Conservation (phyloP, 768 basidiomycete species). For the Scleroderma bovista region DNA sequence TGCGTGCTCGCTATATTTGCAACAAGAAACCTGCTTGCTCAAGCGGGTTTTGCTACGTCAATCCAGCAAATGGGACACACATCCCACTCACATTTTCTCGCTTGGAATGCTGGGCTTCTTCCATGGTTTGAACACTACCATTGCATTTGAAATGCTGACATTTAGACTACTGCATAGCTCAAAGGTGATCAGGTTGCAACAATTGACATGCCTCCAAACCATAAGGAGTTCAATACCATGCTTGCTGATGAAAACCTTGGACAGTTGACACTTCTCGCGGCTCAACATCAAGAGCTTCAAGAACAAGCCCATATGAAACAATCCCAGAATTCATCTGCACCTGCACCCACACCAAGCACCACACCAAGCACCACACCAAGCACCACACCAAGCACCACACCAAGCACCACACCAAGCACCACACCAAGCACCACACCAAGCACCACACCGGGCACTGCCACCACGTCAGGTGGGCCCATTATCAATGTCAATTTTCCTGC, state of each 20-base stretch:
- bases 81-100: background rate
- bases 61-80: background rate
- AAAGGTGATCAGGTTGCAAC: background rate
- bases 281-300: background rate
- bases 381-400: too few species aligned
- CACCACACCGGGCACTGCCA: background rate
- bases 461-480: background rate
- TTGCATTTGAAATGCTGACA: too few species aligned
- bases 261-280: background rate
- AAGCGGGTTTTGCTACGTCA: background rate
- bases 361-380: too few species aligned
- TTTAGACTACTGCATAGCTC: background rate
- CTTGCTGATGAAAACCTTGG: background rate
- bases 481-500: background rate
- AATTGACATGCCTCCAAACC: constrained; percentile 1
- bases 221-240: background rate
- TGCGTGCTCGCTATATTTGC: background rate
- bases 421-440: too few species aligned
- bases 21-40: constrained; percentile 1
- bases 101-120: constrained; percentile 4
- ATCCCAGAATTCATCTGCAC: too few species aligned
- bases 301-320: background rate
- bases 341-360: too few species aligned
- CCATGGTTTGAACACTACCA: background rate
- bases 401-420: too few species aligned